A percentile compares a stretch with the other conserved stretches of the same genome.
These are phyloP conservation scores for Rhipidocladum racemiflorum DNA, from an alignment of 176 grass and related monocot species.

Conservation along the genomic window DNA sequence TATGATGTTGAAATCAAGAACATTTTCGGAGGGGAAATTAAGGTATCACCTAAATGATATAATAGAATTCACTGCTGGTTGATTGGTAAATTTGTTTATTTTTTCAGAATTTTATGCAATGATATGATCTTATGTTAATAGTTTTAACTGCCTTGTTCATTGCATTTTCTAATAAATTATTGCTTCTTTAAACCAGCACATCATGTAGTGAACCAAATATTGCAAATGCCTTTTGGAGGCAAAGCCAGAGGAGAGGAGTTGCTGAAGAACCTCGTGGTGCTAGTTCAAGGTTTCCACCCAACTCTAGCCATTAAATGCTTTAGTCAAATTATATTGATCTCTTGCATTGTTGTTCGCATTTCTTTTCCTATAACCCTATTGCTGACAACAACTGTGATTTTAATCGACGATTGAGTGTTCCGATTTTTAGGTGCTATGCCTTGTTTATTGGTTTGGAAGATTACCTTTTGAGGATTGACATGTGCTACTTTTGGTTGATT, in stretches of 20 bases:
- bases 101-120: conserved; percentile 12
- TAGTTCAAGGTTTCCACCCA: conserved; percentile 72
- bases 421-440: not conserved
- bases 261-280: conserved; percentile 64
- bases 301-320: conserved; percentile 4
- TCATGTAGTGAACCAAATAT: conserved; percentile 98
- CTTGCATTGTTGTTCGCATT: conserved; percentile 1
- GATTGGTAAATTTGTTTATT: conserved; percentile 32
- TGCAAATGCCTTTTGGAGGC: conserved; percentile 80
- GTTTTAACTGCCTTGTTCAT: conserved; percentile 31
- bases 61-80: not conserved
- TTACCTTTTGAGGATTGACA: not conserved
- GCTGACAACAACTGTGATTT: not conserved
- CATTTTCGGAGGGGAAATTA: conserved; percentile 91
- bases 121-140: conserved; percentile 16
- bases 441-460: conserved; percentile 25
- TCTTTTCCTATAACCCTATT: conserved; percentile 3
- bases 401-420: not conserved
- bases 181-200: conserved; percentile 50
- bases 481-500: conserved; percentile 30
- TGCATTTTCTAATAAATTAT: conserved; percentile 35
- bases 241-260: conserved; percentile 75
- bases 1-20: conserved; percentile 83
- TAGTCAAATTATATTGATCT: not conserved
- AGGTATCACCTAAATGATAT: conserved; percentile 53